Evolutionary conservation across 2,329 filamentous ascomycete species (phyloP), one percentile per base, ranked within the genome.

Genomic region (Penicillium sumatraense): DNA sequence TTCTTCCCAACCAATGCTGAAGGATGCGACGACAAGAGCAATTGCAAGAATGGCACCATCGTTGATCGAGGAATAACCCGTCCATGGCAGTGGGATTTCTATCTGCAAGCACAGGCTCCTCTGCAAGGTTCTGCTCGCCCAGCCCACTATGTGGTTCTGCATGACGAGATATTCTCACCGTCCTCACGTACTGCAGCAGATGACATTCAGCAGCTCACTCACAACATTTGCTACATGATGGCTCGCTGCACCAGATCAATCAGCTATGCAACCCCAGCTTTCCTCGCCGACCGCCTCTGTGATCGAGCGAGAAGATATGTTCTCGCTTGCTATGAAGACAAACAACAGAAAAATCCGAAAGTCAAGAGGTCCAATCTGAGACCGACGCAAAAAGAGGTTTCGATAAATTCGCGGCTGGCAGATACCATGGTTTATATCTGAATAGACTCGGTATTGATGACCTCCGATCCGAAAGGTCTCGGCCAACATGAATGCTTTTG

Each of bases 61-160:
- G 89, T 96, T 36, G 91, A 96, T 69, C 87, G 91, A 16, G 89
- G 88, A 11, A 83, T 96, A 36, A 93, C 90, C 0, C 84, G 87
- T 63, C 84, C 84, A 2, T 81, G 83, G 1, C 83, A 86, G 62
- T 93, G 89, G 83, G 91, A 96, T 69, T 96, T 96, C 71, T 96
- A 87, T 75, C 78, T 96, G 0, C 88, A 91, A 33, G 87, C 91
- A 0, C 92, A 96, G 68, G 80, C 84, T 14, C 89, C 89, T 1
- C 77, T 96, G 2, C 86, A 93, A 70, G 91, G 91, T 1, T 96
- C 91, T 0, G 90, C 90, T 0, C 83, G 89, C 0, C 89, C 91
- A 0, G 89, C 89, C 0, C 92, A 95, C 65, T 96, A 96, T 69
- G 85, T 85, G 1, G 88, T 95, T 0, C 75, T 86, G 5, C 71